A percentile compares a stretch with the other conserved stretches of the same genome.
These are phyloP conservation scores for Leccinum boreale DNA, from an alignment of 768 basidiomycete species.

Conservation along the genomic window DNA sequence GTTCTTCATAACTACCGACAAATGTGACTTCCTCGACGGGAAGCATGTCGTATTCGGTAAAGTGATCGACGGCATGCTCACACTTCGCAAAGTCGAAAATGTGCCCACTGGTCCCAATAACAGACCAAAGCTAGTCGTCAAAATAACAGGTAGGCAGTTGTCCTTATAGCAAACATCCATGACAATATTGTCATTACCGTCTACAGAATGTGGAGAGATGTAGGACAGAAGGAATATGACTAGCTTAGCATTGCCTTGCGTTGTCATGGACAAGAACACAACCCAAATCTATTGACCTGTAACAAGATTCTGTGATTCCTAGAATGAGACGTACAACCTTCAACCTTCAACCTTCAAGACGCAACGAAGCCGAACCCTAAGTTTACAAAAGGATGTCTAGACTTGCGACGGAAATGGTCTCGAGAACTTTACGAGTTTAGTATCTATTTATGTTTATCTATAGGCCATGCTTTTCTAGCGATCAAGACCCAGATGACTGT, in stretches of 20 bases:
- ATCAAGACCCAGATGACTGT: constrained; percentile 39
- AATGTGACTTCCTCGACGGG: constrained; percentile 93
- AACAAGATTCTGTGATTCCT: not conserved
- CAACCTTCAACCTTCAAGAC: not conserved
- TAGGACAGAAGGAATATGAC: constrained; percentile 23
- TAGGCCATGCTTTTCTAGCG: constrained; percentile 20
- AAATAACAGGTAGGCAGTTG: constrained; percentile 66
- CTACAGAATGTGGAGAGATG: constrained; percentile 59
- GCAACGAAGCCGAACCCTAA: not conserved
- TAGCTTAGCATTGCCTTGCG: not conserved
- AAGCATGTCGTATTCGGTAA: constrained; percentile 93
- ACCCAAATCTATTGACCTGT: not conserved
- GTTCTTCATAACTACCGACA: constrained; percentile 97
- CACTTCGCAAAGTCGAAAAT: constrained; percentile 93
- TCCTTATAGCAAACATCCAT: not conserved
- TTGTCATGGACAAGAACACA: not conserved
- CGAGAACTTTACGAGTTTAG: not conserved
- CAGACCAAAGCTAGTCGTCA: constrained; percentile 82
- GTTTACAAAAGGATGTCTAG: not conserved
- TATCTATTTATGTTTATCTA: not conserved
- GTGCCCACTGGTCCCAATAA: constrained; percentile 91
- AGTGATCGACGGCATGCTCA: constrained; percentile 92
- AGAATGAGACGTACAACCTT: not conserved
- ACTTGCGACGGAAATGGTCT: not conserved
- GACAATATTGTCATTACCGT: constrained; percentile 3